Evolutionary conservation across 768 basidiomycete species (phyloP), one percentile per base, ranked within the genome.

Genomic region (Pleurotus citrinopileatus): DNA sequence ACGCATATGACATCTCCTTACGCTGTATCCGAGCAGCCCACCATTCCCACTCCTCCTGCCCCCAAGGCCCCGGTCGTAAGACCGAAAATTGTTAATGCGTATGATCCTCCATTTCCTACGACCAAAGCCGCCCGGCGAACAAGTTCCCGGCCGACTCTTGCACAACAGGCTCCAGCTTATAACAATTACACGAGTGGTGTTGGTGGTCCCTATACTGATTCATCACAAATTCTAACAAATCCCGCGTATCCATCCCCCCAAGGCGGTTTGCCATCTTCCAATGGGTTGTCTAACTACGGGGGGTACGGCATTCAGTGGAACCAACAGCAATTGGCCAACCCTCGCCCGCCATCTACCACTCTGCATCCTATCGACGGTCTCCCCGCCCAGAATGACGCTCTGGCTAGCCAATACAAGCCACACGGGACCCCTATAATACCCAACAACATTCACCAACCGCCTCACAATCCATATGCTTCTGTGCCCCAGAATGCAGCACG

Each of bases 71-170:
- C 75, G 25, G 61, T 84, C n/a, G 82, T 72, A 55, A 77, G 87
- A 46, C 85, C 86, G 20, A 88, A 83, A 68, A 67, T 81, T 28
- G 74, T 72, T 12, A 87, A 89, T 59, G 89, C 88, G 1, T 91
- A 89, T 60, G 89, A 91, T 60, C 89, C 89, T 2, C 88, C 89
- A 27, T 79, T 90, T 55, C 81, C 81, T 34, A 75, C 83, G 1
- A 67, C 73, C 15, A 78, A 72, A 55, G 67, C 68, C 44, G 44
- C 70, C 28, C 70, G 65, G 46, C 70, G 74, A 42, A 20, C 52
- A 9, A 28, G 17, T 17, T 23, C 52, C 13, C 37, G 17, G n/a
- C 42, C 37, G 12, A n/a, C 27, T 3, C 7, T 15, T 15, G 15
- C 52, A 8, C 42, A 53, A 27, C 15, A 19, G 13, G 23, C 34